Base-by-base conservation (phyloP, 305 asterid species). In the Salvia sclarea region DNA sequence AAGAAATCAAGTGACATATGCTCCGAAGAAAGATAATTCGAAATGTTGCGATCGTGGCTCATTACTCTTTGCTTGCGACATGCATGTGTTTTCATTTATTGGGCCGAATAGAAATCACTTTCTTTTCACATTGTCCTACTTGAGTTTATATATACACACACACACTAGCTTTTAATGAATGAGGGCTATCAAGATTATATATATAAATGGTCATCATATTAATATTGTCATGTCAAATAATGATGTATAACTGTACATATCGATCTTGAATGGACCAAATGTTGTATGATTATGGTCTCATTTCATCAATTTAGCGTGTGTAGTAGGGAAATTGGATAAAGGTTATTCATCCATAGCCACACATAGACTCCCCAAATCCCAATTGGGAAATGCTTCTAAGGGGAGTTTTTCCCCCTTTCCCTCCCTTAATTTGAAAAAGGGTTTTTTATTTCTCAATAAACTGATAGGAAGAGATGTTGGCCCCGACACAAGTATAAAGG, bases 71-170 rank as follows among this genome's bases (percentile, higher is more conserved):
- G 61, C 47, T 71, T 31, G 62, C 61, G 49, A 54, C 68, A 59
- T 58, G 57, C 82, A 77, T 71, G 82, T 75, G 79, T 59, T 64
- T 45, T 67, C 78, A 80, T 80, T 80, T 80, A 75, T 74, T 71
- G 54, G 66, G 31, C 43, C 68, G 2, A 57, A n/a, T 14, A n/a
- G 4, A 16, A 31, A 44, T 25, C 48, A 41, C 16, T 71, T 64
- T 44, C 67, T 5, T 56, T 71, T 70, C 70, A 76, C 76, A 64
- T 38, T 75, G 67, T 57, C 75, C 66, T 70, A 52, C 67, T 44
- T 50, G 14, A 21, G 11, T 21, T 24, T 24, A 7, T 49, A 4
- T 9, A 17, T 8, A 47, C n/a, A n/a, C n/a, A n/a, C n/a, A n/a
- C n/a, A n/a, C n/a, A n/a, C n/a, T n/a, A n/a, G n/a, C n/a, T n/a